A percentile compares a stretch with the other conserved stretches of the same genome.
These are phyloP conservation scores for Fistulinella prunicolor DNA, from an alignment of 768 basidiomycete genomes.

Conservation along the genomic window DNA sequence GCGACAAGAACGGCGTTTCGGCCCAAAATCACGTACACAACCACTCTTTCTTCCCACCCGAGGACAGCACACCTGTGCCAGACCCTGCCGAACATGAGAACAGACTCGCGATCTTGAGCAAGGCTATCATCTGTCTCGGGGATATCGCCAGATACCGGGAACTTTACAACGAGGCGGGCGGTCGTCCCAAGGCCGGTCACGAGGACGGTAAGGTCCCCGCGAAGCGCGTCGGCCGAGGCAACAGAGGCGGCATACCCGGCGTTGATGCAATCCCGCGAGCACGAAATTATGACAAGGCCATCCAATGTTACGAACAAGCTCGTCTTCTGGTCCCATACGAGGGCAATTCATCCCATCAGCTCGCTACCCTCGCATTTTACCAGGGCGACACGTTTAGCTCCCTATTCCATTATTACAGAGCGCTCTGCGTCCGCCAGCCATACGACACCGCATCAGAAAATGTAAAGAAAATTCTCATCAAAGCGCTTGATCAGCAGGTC, in stretches of 20 bases:
- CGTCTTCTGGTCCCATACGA: conserved; percentile 78
- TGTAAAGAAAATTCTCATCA: conserved; percentile 66
- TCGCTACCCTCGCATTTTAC: conserved; percentile 89
- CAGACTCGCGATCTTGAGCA: conserved; percentile 76
- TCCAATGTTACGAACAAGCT: conserved; percentile 84
- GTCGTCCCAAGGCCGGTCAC: conserved; percentile 64
- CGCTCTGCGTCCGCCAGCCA: conserved; percentile 80
- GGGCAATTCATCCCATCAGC: conserved; percentile 94
- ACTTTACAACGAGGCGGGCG: conserved; percentile 73
- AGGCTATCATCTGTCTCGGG: conserved; percentile 87
- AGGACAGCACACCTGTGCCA: conserved; percentile 45
- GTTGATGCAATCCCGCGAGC: conserved; percentile 50
- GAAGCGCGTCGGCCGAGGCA: conserved; percentile 42
- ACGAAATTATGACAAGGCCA: conserved; percentile 71
- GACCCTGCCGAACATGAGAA: conserved; percentile 40
- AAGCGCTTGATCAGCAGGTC: conserved; percentile 60
- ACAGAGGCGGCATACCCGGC: conserved; percentile 45
- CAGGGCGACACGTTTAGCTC: conserved; percentile 78
- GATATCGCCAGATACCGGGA: conserved; percentile 95
- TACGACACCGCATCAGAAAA: conserved; percentile 90
- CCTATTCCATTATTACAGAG: conserved; percentile 85
- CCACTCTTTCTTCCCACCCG: conserved; percentile 62
- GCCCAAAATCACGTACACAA: conserved; percentile 44
- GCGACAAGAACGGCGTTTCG: conserved; percentile 19
- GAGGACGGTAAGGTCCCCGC: conserved; percentile 47